Conservation (phyloP, 768 basidiomycete species). For the Basidioascus undulatus region DNA sequence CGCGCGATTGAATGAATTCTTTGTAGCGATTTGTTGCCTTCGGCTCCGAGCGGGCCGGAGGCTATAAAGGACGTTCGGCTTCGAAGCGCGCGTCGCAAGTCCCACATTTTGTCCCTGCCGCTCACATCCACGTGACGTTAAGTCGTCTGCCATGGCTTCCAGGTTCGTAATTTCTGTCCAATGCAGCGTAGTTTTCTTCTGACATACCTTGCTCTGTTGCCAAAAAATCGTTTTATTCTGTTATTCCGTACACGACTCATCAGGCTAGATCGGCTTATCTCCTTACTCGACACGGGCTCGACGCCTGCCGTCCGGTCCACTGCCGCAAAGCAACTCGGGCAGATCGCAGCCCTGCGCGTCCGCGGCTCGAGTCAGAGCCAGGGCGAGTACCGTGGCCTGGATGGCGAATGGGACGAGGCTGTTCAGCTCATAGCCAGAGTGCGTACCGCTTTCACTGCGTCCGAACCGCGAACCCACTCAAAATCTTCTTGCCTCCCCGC, state of each 20-base stretch:
- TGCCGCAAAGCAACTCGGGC: constrained; percentile 89
- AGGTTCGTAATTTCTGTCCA: too few relatives aligned
- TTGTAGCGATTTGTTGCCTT: too few relatives aligned
- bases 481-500: neutral
- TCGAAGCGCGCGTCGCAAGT: too few relatives aligned
- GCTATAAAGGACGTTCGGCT: too few relatives aligned
- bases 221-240: too few relatives aligned
- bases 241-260: neutral
- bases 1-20: too few relatives aligned
- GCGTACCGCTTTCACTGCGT: constrained; percentile 13
- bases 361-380: constrained; percentile 30
- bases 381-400: constrained; percentile 9
- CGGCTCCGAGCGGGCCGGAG: too few relatives aligned
- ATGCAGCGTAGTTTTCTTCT: too few relatives aligned
- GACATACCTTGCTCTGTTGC: too few relatives aligned
- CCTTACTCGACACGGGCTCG: constrained; percentile 84
- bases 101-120: too few relatives aligned
- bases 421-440: constrained; percentile 78
- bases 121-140: too few relatives aligned
- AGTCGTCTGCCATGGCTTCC: too few relatives aligned
- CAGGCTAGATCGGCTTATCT: constrained; percentile 90
- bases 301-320: constrained; percentile 70
- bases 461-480: neutral
- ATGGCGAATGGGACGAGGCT: constrained; percentile 61
- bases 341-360: constrained; percentile 66